These are phyloP conservation scores for Graphilbum sp. DNA, from an alignment of 2,329 filamentous ascomycete genomes.

Conservation along the genomic window DNA sequence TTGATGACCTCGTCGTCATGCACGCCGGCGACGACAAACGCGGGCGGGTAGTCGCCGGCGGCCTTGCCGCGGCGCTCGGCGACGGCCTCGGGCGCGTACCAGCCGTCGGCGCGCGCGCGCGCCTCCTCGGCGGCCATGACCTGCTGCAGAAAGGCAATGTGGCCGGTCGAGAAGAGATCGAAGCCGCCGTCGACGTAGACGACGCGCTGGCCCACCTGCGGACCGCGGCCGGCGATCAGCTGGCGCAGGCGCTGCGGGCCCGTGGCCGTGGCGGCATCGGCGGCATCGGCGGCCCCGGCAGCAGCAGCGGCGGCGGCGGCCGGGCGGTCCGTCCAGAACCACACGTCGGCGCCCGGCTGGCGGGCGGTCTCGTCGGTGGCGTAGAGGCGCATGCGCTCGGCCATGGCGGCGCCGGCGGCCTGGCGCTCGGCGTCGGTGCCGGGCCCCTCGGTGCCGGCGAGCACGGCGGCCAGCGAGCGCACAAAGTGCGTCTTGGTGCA, in stretches of 20 bases:
- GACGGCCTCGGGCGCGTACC: conserved; percentile 52
- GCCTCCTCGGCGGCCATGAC: conserved; percentile 61
- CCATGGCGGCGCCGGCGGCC: conserved; percentile 49
- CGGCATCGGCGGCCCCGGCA: too few species aligned
- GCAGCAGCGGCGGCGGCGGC: too few species aligned
- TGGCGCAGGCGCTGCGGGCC: conserved; percentile 41
- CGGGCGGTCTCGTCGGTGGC: conserved; percentile 73
- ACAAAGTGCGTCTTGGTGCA: conserved; percentile 95
- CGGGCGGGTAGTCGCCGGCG: conserved; percentile 61
- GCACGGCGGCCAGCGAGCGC: conserved; percentile 51
- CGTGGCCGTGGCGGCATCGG: conserved; percentile 34
- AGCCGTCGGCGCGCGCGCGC: conserved; percentile 49
- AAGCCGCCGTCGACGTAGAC: conserved; percentile 96
- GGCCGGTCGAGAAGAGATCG: conserved; percentile 89
- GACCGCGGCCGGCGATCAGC: conserved; percentile 55
- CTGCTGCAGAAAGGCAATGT: conserved; percentile 81
- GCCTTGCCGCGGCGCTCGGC: conserved; percentile 42
- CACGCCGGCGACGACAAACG: conserved; percentile 81
- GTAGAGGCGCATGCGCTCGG: conserved; percentile 65
- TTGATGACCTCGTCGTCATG: conserved; percentile 95
- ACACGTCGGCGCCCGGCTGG: conserved; percentile 66
- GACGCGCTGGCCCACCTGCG: conserved; percentile 63
- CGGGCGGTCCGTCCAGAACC: too few species aligned
- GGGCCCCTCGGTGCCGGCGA: conserved; percentile 56
- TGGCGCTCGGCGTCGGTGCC: conserved; percentile 51